A percentile compares a stretch with the other conserved stretches of the same genome.
These are phyloP conservation scores for Aspergillus ruber DNA, from an alignment of 2,329 filamentous ascomycete species.

Conservation along the genomic window DNA sequence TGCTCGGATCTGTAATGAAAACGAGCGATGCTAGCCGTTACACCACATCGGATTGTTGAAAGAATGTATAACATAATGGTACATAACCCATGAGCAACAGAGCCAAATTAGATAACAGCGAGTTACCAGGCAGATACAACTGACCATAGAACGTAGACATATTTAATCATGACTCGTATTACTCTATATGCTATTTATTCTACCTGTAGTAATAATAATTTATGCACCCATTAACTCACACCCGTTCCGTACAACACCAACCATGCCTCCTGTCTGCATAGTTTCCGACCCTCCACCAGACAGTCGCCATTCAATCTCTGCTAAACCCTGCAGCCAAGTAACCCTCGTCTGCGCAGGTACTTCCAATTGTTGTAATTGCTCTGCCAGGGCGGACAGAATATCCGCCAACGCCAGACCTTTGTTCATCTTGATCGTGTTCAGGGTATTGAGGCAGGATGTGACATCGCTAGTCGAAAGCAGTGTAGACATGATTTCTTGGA, in stretches of 20 bases:
- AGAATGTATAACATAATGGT: background rate
- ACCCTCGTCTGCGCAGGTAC: slow-evolving; percentile 83
- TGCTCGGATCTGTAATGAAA: slow-evolving; percentile 5
- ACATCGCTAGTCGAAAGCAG: slow-evolving; percentile 81
- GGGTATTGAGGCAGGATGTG: slow-evolving; percentile 77
- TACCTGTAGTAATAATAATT: too few species aligned
- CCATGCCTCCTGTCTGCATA: slow-evolving; percentile 86
- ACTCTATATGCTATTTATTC: too few species aligned
- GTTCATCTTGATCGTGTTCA: slow-evolving; percentile 77
- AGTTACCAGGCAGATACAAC: background rate
- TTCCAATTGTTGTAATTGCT: slow-evolving; percentile 75
- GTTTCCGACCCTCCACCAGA: slow-evolving; percentile 79
- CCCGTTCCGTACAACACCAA: slow-evolving; percentile 80
- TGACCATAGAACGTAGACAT: too few species aligned
- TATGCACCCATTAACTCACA: slow-evolving; percentile 62
- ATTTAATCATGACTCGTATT: too few species aligned
- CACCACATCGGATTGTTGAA: slow-evolving; percentile 13
- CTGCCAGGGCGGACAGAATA: slow-evolving; percentile 78
- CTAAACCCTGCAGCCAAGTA: slow-evolving; percentile 82
- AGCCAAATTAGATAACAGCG: background rate
- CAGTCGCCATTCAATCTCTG: slow-evolving; percentile 86
- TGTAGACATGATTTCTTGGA: slow-evolving; percentile 75
- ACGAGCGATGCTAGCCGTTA: slow-evolving; percentile 18
- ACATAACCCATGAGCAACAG: background rate
- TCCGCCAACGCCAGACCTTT: slow-evolving; percentile 89